Base-by-base conservation (phyloP, 305 asterid species). In the Fraxinus sp. region DNA sequence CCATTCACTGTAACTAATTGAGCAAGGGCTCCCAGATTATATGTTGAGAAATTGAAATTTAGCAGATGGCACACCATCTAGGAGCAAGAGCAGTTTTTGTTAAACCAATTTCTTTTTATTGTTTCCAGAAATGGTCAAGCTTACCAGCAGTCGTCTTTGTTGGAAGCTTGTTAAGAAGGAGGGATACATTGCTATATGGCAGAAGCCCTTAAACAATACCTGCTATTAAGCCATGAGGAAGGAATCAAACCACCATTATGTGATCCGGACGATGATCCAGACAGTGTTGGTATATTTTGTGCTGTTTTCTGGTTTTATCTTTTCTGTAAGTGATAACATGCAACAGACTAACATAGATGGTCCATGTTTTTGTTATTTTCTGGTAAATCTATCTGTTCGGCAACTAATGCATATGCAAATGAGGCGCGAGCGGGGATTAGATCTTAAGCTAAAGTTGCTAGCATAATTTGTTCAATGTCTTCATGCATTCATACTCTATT, bases 131-230 rank as follows among this genome's bases (percentile, higher is more conserved):
- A 95, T 95, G 98, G 91, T 92, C 82, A 90, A 92, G 84, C 93
- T 95, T 81, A 92, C 98, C 33, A 87, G 81, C 32, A 30, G 32
- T 79, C 92, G 90, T 55, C 91, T 95, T 86, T 95, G 98, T 87
- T 95, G 98, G 98, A 90, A 85, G 13, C 96, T 95, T 79, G 97
- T 93, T 64, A 93, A 93, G 94, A 92, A 92, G 89, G 97, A 95
- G 82, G 98, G 98, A 5, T 93, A 95, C 78, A 87, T 95, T 62
- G 98, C 98, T 28, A 89, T 93, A 86, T 95, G 98, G 98, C 94
- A 91, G 90, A 95, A 95, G 88, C 98, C 98, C 35, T 85, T 89
- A 33, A 91, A 91, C 82, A 95, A 95, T 86, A 91, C 90, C 90
- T 95, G 98, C 86, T 95, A 95, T 83, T 92, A 83, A 90, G 83